Evolutionary conservation across 495 filamentous ascomycete species (phyloP).

Genomic region (Parachaetomium inaequale): DNA sequence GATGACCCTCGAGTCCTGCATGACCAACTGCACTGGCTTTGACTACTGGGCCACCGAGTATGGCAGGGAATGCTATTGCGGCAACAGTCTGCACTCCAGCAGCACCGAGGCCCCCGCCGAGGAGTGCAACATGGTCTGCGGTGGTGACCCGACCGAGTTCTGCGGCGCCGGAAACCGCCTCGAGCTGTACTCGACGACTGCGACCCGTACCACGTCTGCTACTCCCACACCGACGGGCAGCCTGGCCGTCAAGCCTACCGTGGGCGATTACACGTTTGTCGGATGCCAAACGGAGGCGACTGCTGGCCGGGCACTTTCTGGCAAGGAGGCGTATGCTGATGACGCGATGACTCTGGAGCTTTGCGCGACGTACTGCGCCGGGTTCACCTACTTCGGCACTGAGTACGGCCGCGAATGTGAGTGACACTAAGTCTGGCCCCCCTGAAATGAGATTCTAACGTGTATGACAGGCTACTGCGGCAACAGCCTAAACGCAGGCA

Average conservation of each 20-base stretch:
- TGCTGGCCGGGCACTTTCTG: conserved; percentile 30
- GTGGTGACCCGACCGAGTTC: conserved; percentile 42
- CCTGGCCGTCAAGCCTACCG: conserved; percentile 32
- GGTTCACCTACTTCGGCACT: conserved; percentile 41
- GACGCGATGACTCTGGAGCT: conserved; percentile 43
- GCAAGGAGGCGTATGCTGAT: conserved; percentile 18
- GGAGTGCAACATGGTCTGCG: conserved; percentile 52
- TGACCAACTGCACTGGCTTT: conserved; percentile 45
- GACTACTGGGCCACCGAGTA: conserved; percentile 50
- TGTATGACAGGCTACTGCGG: conserved; percentile 36
- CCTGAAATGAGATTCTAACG: conserved; percentile 1
- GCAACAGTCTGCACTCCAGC: conserved; percentile 40
- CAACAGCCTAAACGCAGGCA: conserved; percentile 32
- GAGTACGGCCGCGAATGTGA: conserved; percentile 43
- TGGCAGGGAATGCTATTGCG: conserved; percentile 52
- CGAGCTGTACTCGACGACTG: conserved; percentile 46
- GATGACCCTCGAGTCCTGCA: conserved; percentile 51
- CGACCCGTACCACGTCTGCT: conserved; percentile 33
- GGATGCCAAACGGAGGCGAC: conserved; percentile 48
- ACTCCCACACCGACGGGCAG: conserved; percentile 37
- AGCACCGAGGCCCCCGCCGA: conserved; percentile 36
- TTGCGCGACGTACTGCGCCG: conserved; percentile 39
- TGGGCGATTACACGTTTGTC: conserved; percentile 37
- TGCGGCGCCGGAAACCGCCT: conserved; percentile 46
- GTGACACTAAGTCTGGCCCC: background rate